A percentile compares a stretch with the other conserved stretches of the same genome.
These are phyloP conservation scores for Hibiscus syriacus DNA, from an alignment of 345 rosid species.

Conservation along the genomic window DNA sequence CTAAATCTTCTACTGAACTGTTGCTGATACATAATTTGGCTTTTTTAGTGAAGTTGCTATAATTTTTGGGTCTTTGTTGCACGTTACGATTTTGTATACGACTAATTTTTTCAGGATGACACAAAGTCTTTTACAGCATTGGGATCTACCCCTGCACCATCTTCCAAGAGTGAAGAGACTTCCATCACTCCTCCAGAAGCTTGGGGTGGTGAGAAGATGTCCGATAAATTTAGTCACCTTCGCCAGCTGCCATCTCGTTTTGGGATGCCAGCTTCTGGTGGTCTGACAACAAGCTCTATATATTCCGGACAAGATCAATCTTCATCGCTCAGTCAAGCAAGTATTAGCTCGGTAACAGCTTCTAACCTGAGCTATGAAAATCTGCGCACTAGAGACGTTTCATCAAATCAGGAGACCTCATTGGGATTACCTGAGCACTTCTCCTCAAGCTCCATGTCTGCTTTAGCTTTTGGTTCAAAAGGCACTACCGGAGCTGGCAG, in stretches of 20 bases:
- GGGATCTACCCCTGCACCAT: conserved; percentile 53
- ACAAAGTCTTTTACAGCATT: conserved; percentile 27
- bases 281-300: conserved; percentile 53
- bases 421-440: conserved; percentile 45
- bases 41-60: neutral
- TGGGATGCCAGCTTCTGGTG: conserved; percentile 41
- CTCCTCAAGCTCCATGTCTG: conserved; percentile 48
- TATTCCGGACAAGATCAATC: conserved; percentile 65
- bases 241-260: conserved; percentile 62
- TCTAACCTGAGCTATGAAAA: conserved; percentile 35
- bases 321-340: conserved; percentile 42
- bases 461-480: conserved; percentile 31
- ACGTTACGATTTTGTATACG: neutral
- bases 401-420: conserved; percentile 39
- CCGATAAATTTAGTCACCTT: conserved; percentile 53
- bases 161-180: conserved; percentile 67
- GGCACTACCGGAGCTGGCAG: conserved; percentile 36
- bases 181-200: conserved; percentile 96
- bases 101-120: conserved; percentile 48
- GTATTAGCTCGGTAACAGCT: conserved; percentile 32
- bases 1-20: neutral
- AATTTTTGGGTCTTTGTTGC: neutral
- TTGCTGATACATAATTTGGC: neutral
- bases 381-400: conserved; percentile 42
- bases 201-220: conserved; percentile 92